Base-by-base conservation (phyloP, 352 stramenopile genomes). In the Phytophthora vignae region DNA sequence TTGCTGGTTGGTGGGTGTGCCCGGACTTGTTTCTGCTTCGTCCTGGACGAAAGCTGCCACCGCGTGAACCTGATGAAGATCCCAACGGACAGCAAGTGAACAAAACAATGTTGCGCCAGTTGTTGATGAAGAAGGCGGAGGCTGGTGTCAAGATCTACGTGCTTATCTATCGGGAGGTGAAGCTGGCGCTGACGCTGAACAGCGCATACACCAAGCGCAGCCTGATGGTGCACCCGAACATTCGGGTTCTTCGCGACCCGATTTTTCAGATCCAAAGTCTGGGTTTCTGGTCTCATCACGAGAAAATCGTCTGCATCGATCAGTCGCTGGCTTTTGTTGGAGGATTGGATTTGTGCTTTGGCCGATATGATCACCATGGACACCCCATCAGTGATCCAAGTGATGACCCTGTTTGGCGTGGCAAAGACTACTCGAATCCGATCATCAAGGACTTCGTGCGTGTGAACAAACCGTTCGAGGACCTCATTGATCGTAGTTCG, bases 301-400 rank as follows among this genome's bases (percentile, higher is more conserved):
- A 98, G 67, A 98, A 98, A 69, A 91, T 98, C 44, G 91, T 98
- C 27, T 93, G 94, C 54, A 82, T 98, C 27, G 94, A 98, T 55
- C 90, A 96, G 56, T 90, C 83, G 12, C 53, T 95, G 19, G 83
- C 89, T 17, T 97, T 97, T 60, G 78, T 92, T 4, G 90, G 90
- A 31, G 90, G 94, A 42, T 62, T 98, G 17, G 94, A 98, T 67
- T 60, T 98, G 54, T 94, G 88, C 63, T 97, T 96, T 48, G 92
- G 94, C 14, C 85, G 94, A 17, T 98, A 94, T 59, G 92, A 98
- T 50, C 85, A 94, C 55, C 79, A 78, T 25, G 87, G 79, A 0
- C 90, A 97, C 48, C 82, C 85, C 11, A 75, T 97, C 22, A 92
- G 81, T 38, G 90, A 96, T 58, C 78, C 84, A 9, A 77, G 85